phyloP scores from a whole-genome alignment of 2,329 filamentous ascomycete species.

The Claviceps fusiformis region DNA sequence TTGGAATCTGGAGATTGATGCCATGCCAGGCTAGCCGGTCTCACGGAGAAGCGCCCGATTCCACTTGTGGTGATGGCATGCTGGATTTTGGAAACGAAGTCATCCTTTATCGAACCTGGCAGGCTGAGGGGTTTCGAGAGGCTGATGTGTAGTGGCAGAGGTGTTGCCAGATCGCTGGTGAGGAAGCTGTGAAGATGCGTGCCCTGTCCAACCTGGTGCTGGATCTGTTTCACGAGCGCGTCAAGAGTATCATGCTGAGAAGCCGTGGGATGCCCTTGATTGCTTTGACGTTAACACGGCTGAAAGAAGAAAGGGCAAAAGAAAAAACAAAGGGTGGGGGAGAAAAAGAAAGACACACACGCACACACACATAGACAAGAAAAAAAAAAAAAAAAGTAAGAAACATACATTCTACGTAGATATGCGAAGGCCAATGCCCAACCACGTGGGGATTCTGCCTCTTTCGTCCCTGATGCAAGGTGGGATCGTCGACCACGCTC shows the following conservation, averaged over 20 bases:
- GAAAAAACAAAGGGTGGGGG: not conserved
- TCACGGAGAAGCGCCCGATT: conserved; percentile 24
- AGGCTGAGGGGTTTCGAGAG: conserved; percentile 73
- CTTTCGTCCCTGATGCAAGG: conserved; percentile 72
- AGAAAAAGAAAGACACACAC: not conserved
- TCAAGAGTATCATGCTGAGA: conserved; percentile 34
- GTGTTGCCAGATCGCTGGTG: conserved; percentile 61
- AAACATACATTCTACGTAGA: conserved; percentile 80
- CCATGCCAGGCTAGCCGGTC: conserved; percentile 29
- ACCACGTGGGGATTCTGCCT: conserved; percentile 70
- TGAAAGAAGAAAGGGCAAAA: not conserved
- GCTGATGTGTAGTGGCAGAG: conserved; percentile 78
- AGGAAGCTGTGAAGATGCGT: conserved; percentile 53
- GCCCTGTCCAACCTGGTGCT: conserved; percentile 16
- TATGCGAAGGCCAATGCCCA: conserved; percentile 85
- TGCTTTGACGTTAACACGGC: not conserved
- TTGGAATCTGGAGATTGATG: conserved; percentile 41
- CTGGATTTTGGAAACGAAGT: conserved; percentile 47
- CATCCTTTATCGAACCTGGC: conserved; percentile 54
- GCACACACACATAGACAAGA: too few relatives aligned
- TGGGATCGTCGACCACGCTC: conserved; percentile 68
- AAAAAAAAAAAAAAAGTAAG: not conserved
- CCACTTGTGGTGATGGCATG: conserved; percentile 21
- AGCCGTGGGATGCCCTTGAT: conserved; percentile 39
- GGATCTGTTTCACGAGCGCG: conserved; percentile 26